Percentiles rank a stretch among this genome's conserved stretches.
These are phyloP conservation scores for Dysphania ambrosioides DNA, from an alignment of 148 eudicot genomes.

Conservation along the genomic window DNA sequence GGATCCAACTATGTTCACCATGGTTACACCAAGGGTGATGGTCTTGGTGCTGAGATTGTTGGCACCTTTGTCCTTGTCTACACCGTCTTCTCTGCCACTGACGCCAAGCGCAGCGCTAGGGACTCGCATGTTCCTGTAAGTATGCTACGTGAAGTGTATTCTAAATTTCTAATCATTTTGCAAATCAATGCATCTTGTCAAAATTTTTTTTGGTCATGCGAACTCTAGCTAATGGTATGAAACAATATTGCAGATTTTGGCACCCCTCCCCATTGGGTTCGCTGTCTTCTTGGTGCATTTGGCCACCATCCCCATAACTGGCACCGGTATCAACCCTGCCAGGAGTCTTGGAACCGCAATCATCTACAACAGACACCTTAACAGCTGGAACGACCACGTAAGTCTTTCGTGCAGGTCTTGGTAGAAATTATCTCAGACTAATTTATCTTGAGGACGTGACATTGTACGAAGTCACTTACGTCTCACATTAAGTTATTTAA, in stretches of 20 bases:
- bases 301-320: slow-evolving; percentile 72
- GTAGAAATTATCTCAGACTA: neutral
- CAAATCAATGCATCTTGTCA: neutral
- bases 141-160: neutral
- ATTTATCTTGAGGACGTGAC: no score
- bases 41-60: slow-evolving; percentile 66
- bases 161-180: neutral
- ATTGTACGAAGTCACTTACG: neutral
- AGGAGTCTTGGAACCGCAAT: slow-evolving; percentile 67
- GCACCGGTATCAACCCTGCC: slow-evolving; percentile 70
- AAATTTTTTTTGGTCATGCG: no score
- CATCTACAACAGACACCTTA: slow-evolving; percentile 51
- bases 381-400: slow-evolving; percentile 59
- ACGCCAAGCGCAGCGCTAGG: slow-evolving; percentile 67
- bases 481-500: no score
- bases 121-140: slow-evolving; percentile 79
- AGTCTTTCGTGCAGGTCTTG: slow-evolving; percentile 2
- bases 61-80: slow-evolving; percentile 75
- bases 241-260: slow-evolving; percentile 48
- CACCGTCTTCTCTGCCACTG: slow-evolving; percentile 74
- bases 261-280: slow-evolving; percentile 66
- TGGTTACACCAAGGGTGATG: slow-evolving; percentile 70
- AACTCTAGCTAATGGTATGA: neutral
- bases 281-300: slow-evolving; percentile 70
- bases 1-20: slow-evolving; percentile 52